Conservation (phyloP, 2,329 filamentous ascomycete genomes). For the Ophiostoma sp. region DNA sequence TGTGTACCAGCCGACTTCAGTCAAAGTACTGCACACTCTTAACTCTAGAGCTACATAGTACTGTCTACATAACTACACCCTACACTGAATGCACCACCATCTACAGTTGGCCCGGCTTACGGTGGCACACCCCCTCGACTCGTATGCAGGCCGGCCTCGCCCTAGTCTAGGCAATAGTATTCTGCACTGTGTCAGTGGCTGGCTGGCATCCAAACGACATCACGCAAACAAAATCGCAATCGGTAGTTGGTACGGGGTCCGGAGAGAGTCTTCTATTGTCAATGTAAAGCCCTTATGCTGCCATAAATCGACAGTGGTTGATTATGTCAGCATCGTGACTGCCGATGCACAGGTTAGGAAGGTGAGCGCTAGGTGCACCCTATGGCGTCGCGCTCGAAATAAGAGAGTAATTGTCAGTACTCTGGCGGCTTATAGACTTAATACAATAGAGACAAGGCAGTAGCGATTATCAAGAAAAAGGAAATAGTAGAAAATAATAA, state of each 20-base stretch:
- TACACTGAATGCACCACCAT: not conserved
- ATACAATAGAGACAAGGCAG: not conserved
- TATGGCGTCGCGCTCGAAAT: not conserved
- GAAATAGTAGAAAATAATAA: not conserved
- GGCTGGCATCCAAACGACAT: not conserved
- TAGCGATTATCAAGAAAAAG: not conserved
- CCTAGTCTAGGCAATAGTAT: not conserved
- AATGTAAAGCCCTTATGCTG: not conserved
- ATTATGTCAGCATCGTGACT: not conserved
- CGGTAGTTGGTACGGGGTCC: not conserved
- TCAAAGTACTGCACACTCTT: not conserved
- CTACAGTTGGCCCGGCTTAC: not conserved
- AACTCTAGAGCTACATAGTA: too few species aligned
- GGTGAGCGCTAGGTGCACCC: not conserved
- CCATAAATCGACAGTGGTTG: not conserved
- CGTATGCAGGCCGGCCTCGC: not conserved
- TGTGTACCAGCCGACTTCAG: not conserved
- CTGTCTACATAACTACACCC: not conserved
- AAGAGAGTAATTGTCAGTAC: not conserved
- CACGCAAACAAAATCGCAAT: not conserved
- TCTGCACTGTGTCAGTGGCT: not conserved
- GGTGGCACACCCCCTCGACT: not conserved
- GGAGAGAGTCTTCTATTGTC: not conserved
- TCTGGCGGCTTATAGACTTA: not conserved
- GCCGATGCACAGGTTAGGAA: not conserved